These are phyloP conservation scores for Calonectria leucothoes DNA, from an alignment of 2,329 filamentous ascomycete species.

Conservation along the genomic window DNA sequence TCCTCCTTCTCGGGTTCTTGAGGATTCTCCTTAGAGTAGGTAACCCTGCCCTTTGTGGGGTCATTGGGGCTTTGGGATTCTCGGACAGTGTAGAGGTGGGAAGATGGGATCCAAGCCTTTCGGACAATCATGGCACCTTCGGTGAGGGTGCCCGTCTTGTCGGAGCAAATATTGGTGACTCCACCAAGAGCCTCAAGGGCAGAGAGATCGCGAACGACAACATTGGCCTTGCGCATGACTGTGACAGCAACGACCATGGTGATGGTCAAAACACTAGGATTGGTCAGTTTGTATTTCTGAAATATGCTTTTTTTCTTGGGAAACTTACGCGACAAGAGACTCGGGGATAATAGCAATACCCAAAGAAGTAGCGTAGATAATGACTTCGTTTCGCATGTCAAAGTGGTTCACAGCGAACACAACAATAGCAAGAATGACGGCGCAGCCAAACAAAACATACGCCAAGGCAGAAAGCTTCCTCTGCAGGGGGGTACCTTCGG, in stretches of 20 bases:
- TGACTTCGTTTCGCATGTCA: slow-evolving; percentile 61
- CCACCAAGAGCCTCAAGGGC: slow-evolving; percentile 77
- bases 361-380: slow-evolving; percentile 69
- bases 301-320: background rate
- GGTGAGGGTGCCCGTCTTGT: slow-evolving; percentile 78
- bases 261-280: slow-evolving; percentile 70
- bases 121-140: slow-evolving; percentile 77
- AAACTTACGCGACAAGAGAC: slow-evolving; percentile 69
- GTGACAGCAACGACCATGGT: slow-evolving; percentile 76
- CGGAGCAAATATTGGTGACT: slow-evolving; percentile 79
- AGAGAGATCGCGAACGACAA: slow-evolving; percentile 74
- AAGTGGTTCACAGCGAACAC: slow-evolving; percentile 70
- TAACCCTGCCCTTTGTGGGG: slow-evolving; percentile 68
- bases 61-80: slow-evolving; percentile 71
- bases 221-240: slow-evolving; percentile 72
- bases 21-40: slow-evolving; percentile 54
- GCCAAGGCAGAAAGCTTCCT: slow-evolving; percentile 83
- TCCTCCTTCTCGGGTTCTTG: slow-evolving; percentile 48
- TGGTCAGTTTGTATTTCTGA: slow-evolving; percentile 4
- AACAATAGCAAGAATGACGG: slow-evolving; percentile 66
- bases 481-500: slow-evolving; percentile 81
- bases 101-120: slow-evolving; percentile 72
- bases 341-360: slow-evolving; percentile 73
- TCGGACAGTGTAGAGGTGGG: slow-evolving; percentile 68
- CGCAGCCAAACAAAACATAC: slow-evolving; percentile 80